Conservation (phyloP, 116 monocot species). For the Posidonia oceanica region DNA sequence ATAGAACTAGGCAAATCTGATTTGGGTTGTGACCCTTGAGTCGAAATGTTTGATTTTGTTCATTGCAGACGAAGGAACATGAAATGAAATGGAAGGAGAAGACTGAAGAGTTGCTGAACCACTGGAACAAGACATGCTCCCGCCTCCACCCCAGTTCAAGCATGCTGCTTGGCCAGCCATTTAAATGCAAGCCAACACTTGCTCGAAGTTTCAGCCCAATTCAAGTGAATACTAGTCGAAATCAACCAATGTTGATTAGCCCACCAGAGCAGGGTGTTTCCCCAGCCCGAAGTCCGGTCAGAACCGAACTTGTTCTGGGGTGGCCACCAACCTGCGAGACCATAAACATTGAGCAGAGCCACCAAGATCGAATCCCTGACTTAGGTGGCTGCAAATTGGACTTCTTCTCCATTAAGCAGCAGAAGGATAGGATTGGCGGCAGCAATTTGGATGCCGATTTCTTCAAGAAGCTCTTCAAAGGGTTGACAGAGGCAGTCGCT, state of each 20-base stretch:
- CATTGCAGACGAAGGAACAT: no score
- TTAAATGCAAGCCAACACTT: no score
- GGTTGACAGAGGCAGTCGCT: conserved; percentile 50
- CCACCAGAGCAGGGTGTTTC: no score
- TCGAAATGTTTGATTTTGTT: neutral
- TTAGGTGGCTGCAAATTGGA: conserved; percentile 16
- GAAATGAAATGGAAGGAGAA: conserved; percentile 12
- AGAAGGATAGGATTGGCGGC: conserved; percentile 8
- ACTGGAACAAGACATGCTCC: conserved; percentile 48
- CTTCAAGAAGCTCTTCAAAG: conserved; percentile 66
- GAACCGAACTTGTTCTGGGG: conserved; percentile 71
- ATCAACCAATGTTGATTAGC: no score
- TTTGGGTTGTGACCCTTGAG: conserved; percentile 3
- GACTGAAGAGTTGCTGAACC: conserved; percentile 41
- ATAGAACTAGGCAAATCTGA: conserved; percentile 26
- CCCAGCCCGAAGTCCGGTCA: conserved; percentile 30
- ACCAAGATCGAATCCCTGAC: conserved; percentile 15
- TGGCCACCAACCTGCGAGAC: neutral
- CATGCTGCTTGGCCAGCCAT: neutral
- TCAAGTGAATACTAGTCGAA: no score
- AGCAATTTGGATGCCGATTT: conserved; percentile 31
- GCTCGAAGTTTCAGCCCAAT: no score
- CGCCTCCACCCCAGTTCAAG: conserved; percentile 28
- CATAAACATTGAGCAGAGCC: conserved; percentile 6
- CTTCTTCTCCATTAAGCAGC: conserved; percentile 10